Percentiles rank a stretch among this genome's conserved stretches.
Conservation (phyloP, 2,329 filamentous ascomycete genomes). For the Hypocrella siamensis region DNA sequence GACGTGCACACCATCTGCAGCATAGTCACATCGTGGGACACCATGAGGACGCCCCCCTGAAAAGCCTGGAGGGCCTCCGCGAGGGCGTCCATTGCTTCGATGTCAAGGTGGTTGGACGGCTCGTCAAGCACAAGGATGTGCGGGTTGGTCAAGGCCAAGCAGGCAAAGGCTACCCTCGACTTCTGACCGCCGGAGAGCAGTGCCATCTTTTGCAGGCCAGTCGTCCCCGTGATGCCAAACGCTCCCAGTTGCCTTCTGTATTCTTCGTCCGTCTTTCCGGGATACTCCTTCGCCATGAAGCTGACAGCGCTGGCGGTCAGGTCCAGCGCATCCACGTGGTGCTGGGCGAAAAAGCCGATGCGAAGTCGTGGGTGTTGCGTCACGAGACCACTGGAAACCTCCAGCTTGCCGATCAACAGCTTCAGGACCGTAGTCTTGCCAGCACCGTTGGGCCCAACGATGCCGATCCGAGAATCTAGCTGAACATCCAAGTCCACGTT, state of each 20-base stretch:
- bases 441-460: slow-evolving; percentile 97
- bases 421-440: slow-evolving; percentile 98
- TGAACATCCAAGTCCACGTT: slow-evolving; percentile 94
- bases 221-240: slow-evolving; percentile 82
- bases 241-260: slow-evolving; percentile 91
- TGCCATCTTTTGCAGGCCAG: slow-evolving; percentile 89
- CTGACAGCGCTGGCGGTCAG: slow-evolving; percentile 77
- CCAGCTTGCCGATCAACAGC: slow-evolving; percentile 78
- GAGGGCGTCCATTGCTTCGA: slow-evolving; percentile 96
- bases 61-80: slow-evolving; percentile 72
- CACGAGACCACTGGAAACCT: slow-evolving; percentile 64
- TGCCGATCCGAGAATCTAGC: slow-evolving; percentile 93
- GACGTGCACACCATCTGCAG: slow-evolving; percentile 88
- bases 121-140: slow-evolving; percentile 97
- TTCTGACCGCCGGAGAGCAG: slow-evolving; percentile 94
- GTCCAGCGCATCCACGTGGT: slow-evolving; percentile 93
- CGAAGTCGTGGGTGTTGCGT: slow-evolving; percentile 77
- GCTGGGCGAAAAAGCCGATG: slow-evolving; percentile 94
- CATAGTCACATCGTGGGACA: slow-evolving; percentile 98
- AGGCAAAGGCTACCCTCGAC: slow-evolving; percentile 96
- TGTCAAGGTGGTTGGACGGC: slow-evolving; percentile 96
- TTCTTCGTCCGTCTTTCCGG: slow-evolving; percentile 85
- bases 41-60: slow-evolving; percentile 92
- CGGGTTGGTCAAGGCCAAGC: slow-evolving; percentile 79
- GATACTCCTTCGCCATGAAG: slow-evolving; percentile 90